These are phyloP conservation scores for Cercospora nicotianae DNA, from an alignment of 2,329 filamentous ascomycete species.

Conservation along the genomic window DNA sequence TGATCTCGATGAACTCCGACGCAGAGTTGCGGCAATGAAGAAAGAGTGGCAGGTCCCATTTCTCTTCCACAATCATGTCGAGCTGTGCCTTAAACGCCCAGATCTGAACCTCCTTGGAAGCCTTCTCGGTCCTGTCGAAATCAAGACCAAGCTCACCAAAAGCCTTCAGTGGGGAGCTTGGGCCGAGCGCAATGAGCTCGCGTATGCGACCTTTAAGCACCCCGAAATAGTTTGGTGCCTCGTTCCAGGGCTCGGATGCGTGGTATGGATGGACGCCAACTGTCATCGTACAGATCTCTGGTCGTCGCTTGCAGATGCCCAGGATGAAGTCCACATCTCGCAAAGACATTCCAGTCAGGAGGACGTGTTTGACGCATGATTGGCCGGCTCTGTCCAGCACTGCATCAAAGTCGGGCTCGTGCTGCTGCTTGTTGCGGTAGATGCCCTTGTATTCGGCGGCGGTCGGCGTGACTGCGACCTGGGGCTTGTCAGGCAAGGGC, in stretches of 20 bases:
- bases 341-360: conserved; percentile 43
- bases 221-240: conserved; percentile 27
- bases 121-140: conserved; percentile 50
- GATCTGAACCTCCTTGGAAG: conserved; percentile 46
- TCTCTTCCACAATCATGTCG: conserved; percentile 40
- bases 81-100: conserved; percentile 47
- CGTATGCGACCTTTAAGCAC: conserved; percentile 33
- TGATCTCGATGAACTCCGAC: conserved; percentile 46
- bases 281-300: conserved; percentile 45
- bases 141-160: conserved; percentile 55
- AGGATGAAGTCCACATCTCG: conserved; percentile 42
- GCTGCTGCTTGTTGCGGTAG: conserved; percentile 53
- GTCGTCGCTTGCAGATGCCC: conserved; percentile 29
- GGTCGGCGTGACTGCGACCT: conserved; percentile 40
- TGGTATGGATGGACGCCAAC: conserved; percentile 56
- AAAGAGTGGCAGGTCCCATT: conserved; percentile 44
- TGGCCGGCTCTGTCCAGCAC: conserved; percentile 46
- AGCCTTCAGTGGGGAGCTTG: conserved; percentile 42
- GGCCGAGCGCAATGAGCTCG: conserved; percentile 20
- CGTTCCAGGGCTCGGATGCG: conserved; percentile 45
- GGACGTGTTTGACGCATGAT: conserved; percentile 46
- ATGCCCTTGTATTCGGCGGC: conserved; percentile 51
- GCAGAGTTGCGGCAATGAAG: conserved; percentile 47
- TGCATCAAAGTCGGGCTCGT: conserved; percentile 47
- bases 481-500: not conserved